phyloP scores from a whole-genome alignment of 176 grass and related monocot species.

The Avena eriantha region DNA sequence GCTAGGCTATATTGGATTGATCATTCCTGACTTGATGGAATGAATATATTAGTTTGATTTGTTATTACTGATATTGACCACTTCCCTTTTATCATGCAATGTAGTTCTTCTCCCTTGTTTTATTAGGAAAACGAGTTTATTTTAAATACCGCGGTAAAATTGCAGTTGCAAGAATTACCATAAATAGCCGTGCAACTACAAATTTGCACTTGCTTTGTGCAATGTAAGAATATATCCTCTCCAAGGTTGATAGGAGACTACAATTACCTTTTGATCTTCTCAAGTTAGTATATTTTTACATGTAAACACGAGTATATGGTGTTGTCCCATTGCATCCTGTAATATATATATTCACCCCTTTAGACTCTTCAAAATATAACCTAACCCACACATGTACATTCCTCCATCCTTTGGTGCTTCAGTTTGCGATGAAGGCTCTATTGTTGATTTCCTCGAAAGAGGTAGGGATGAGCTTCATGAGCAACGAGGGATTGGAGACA shows the following conservation, averaged over 20 bases:
- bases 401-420: slow-evolving; percentile 15
- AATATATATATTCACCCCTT: not conserved
- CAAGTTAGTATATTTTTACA: not conserved
- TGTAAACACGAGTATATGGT: not conserved
- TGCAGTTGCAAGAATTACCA: not conserved
- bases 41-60: slow-evolving; percentile 4
- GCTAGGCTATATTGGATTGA: not conserved
- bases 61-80: not conserved
- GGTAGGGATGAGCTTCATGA: not conserved
- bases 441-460: not conserved
- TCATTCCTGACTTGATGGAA: not conserved
- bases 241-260: not conserved
- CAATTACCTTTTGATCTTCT: not conserved
- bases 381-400: not conserved
- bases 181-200: not conserved
- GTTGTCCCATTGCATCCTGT: not conserved
- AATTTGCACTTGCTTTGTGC: not conserved
- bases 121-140: not conserved
- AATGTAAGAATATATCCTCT: not conserved
- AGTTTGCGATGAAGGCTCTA: not conserved
- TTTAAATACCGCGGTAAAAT: not conserved
- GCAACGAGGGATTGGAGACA: not conserved
- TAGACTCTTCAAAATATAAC: not conserved
- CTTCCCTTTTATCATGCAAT: not conserved
- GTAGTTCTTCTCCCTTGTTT: not conserved